phyloP scores from a whole-genome alignment of 164 flowering plant genomes.

The Nymphaea thermarum region DNA sequence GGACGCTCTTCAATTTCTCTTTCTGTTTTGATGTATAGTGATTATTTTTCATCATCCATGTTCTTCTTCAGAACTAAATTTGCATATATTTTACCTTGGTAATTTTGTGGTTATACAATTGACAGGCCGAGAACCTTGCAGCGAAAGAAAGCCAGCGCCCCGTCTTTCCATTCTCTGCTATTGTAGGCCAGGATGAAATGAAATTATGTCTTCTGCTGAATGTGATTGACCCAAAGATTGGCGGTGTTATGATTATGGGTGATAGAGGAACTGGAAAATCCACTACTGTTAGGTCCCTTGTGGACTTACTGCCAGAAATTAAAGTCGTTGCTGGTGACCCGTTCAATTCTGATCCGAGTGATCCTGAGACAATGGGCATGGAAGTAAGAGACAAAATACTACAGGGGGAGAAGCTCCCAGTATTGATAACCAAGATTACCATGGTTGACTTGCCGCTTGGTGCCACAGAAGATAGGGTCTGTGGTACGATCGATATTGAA shows the following conservation, averaged over 20 bases:
- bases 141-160: conserved; percentile 73
- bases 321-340: conserved; percentile 75
- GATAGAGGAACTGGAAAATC: conserved; percentile 97
- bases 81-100: neutral
- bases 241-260: conserved; percentile 99
- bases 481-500: conserved; percentile 95
- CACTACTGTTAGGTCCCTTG: conserved; percentile 84
- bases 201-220: conserved; percentile 83
- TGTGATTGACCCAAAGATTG: conserved; percentile 96
- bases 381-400: conserved; percentile 63
- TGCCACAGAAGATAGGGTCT: conserved; percentile 93
- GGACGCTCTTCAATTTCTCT: neutral
- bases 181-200: conserved; percentile 99
- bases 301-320: conserved; percentile 88
- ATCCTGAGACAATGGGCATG: conserved; percentile 75
- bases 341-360: conserved; percentile 89
- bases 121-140: conserved; percentile 44
- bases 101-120: conserved; percentile 6
- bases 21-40: neutral
- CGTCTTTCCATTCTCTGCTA: conserved; percentile 89
- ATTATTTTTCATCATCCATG: neutral
- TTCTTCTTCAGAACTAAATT: neutral
- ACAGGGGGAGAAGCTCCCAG: conserved; percentile 46
- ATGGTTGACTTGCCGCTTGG: conserved; percentile 98
- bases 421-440: conserved; percentile 56